phyloP scores from a whole-genome alignment of 1,284 basidiomycete species.

The Boletus subluridellus region DNA sequence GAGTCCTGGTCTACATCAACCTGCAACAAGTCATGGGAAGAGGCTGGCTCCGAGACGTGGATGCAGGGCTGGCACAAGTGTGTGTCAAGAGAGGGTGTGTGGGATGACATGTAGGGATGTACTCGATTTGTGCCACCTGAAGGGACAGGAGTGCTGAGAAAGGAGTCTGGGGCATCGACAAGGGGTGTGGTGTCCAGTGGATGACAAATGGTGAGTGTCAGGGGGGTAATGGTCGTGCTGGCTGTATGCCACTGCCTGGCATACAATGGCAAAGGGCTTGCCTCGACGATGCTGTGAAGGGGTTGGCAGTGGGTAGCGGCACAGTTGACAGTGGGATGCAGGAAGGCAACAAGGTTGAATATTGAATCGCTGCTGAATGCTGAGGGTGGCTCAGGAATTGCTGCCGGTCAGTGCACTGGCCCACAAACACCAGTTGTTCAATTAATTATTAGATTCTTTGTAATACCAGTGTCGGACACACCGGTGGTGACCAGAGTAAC shows the following conservation, averaged over 20 bases:
- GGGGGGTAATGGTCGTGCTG: constrained; percentile 21
- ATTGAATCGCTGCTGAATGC: too few species aligned
- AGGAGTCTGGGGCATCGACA: constrained; percentile 15
- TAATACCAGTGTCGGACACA: too few species aligned
- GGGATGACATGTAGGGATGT: background rate
- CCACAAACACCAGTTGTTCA: too few species aligned
- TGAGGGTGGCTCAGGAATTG: too few species aligned
- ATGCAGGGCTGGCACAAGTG: constrained; percentile 23
- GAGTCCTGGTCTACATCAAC: constrained; percentile 33
- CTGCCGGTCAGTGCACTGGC: too few species aligned
- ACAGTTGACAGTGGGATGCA: too few species aligned
- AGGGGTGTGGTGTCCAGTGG: constrained; percentile 4
- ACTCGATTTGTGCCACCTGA: constrained; percentile 14
- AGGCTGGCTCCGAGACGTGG: constrained; percentile 22
- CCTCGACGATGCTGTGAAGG: too few species aligned
- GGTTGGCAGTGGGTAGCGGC: too few species aligned
- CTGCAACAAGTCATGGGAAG: constrained; percentile 23
- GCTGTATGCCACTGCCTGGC: constrained; percentile 8
- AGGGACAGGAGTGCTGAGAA: background rate
- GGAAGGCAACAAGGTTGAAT: too few species aligned
- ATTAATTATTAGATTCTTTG: too few species aligned
- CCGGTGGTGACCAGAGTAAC: too few species aligned
- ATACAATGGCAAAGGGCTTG: too few species aligned
- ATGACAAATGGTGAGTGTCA: background rate
- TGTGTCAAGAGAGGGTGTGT: background rate